Evolutionary conservation across 306 rosid species (phyloP), one percentile per base, ranked within the genome.

Genomic region (Styphnolobium japonicum): DNA sequence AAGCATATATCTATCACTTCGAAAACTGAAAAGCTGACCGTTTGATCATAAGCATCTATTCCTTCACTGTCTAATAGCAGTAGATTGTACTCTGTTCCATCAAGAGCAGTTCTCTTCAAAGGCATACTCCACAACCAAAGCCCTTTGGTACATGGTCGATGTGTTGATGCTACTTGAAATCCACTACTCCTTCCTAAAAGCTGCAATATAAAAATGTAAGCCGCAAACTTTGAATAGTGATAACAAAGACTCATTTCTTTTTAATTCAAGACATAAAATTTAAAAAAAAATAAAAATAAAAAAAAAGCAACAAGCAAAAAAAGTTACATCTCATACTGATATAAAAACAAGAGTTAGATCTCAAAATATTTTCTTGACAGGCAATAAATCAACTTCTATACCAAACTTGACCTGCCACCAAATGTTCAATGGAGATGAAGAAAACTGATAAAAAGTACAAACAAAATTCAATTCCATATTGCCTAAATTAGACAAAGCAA

Each of bases 51-150:
- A 58, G 97, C 95, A 86, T 94, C 97, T 80, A 94, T 94, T 78
- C 98, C 98, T 86, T 94, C 98, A 79, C 95, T 94, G 67, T 92
- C 97, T 71, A 94, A 75, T 43, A 94, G 87, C 69, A 94, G 78
- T 15, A 94, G 97, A 83, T 81, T 94, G 86, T 88, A 94, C 69
- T 89, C 95, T 21, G 98, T 92, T 77, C 98, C 98, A 69, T 94
- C 98, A 37, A 94, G 93, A 55, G 97, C 97, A 42, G 89, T 91
- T 87, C 94, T 92, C 89, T 91, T 92, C 81, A 94, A 79, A 31
- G 98, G 97, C 29, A 89, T 73, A 84, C 95, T 94, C 98, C 98
- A 94, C 81, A 94, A 56, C 98, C 98, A 94, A 73, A 94, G 89
- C 79, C 98, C 97, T 77, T 92, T 92, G n/a, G 98, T 94, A 86